Base-by-base conservation (phyloP, 1,139 yeast genomes). In the Magnusiomyces suaveolens region DNA sequence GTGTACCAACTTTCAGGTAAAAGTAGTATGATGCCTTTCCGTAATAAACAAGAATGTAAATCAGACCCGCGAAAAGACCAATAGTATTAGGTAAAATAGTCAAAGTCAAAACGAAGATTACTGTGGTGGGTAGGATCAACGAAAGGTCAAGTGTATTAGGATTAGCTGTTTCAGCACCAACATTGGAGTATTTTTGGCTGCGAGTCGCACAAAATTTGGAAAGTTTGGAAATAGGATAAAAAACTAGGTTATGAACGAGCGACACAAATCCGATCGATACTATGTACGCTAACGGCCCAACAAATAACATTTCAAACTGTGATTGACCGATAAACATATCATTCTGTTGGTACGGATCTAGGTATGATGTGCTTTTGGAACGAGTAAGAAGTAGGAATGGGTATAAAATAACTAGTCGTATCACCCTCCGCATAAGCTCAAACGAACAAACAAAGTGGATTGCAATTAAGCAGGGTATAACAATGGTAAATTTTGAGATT, bases 41-140 rank as follows among this genome's bases (percentile, higher is more conserved):
- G 43, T 41, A 59, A 26, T 53, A 58, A 47, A 46, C 39, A 8
- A 52, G 32, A 12, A 43, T 51, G 26, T 51, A 50, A 32, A 50
- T 50, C 32, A 41, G 50, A 12, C 48, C 39, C 43, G 38, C 59
- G 55, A 46, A 50, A 20, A 46, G 8, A 36, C 51, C 36, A 39
- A 46, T n/a, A 26, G 43, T 52, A 47, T 38, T 20, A 41, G 43
- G 51, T 50, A 43, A 60, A 50, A 54, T 60, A 47, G 52, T 55
- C 32, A 39, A 39, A 62, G 60, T 60, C 70, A 70, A 43, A 43
- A 60, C 79, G 70, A 57, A 83, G 72, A 3, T n/a, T 38, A 36
- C 2, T 16, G 4, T 4, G 10, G 32, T 4, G 14, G 18, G 4
- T 2, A 3, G n/a, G 10, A 25, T 26, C 32, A 16, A 43, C 16